Evolutionary conservation across 1,284 basidiomycete genomes (phyloP), one percentile per base, ranked within the genome.

Genomic region (Ganoderma resinaceum): DNA sequence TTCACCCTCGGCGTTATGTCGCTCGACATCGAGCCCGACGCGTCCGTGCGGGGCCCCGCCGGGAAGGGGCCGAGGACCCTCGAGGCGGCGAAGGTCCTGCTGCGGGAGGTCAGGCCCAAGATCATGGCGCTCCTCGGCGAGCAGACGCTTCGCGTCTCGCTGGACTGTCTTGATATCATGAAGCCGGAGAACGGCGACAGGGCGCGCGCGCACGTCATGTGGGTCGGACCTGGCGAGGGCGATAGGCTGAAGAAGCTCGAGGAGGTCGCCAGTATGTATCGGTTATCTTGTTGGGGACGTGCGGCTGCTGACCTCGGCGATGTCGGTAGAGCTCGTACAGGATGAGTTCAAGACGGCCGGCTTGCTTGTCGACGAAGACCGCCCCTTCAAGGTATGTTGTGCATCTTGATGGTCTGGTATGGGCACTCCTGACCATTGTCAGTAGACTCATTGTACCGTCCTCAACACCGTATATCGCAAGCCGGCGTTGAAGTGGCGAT

Each of bases 1-100:
- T 78, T 93, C 66, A 93, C 91, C 0, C 80, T 93, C 2, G 91
- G 91, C 2, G 90, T 91, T 0, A 91, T 93, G 89, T 79, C 85
- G 0, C 85, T 93, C 55, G 71, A 73, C 63, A 14, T 61, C 3
- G 62, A 63, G 8, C 46, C 67, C 0, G 7, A 55, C 14, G 14
- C 33, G 35, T 16, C 20, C 7, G 58, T 14, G n/a, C 35, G 3
- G 1, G 35, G n/a, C 18, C 2, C 20, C 2, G 33, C 31, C 18
- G 14, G 37, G 55, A n/a, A 42, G 35, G 35, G 58, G 61, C n/a
- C 9, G 60, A 66, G 55, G 62, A 87, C 87, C 0, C 74, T 90
- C 18, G 63, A 78, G 1, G 78, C 78, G 0, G 89, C 89, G 0
- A 79, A 86, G 20, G 74, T 76, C 0, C 81, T 91, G 29, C 79